Conservation (phyloP, 352 stramenopile species). For the Globisporangium solare region DNA sequence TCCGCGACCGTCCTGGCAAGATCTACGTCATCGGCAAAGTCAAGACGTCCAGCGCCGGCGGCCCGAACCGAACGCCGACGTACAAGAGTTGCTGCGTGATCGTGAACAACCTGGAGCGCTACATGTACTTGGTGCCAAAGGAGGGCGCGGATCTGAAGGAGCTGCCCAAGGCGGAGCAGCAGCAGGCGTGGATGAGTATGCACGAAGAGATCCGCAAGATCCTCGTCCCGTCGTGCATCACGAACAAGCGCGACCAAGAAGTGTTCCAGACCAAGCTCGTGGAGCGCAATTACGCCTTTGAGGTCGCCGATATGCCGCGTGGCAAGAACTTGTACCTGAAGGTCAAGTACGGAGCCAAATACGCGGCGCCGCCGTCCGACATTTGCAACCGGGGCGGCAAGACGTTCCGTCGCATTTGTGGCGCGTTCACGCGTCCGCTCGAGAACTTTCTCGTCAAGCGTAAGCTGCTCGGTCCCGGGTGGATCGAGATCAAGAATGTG, state of each 20-base stretch:
- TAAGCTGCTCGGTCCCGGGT: slow-evolving; percentile 96
- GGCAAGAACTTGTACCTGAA: slow-evolving; percentile 96
- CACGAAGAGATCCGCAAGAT: slow-evolving; percentile 91
- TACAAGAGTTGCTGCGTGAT: slow-evolving; percentile 96
- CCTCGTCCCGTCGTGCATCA: slow-evolving; percentile 83
- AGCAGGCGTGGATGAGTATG: slow-evolving; percentile 81
- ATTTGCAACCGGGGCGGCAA: slow-evolving; percentile 87
- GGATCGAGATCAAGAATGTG: slow-evolving; percentile 94
- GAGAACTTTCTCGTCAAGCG: slow-evolving; percentile 98
- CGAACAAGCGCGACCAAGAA: slow-evolving; percentile 65
- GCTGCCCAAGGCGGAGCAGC: slow-evolving; percentile 89
- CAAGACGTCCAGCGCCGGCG: slow-evolving; percentile 27
- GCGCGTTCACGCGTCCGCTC: slow-evolving; percentile 87
- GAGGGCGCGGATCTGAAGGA: slow-evolving; percentile 54
- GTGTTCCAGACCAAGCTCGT: slow-evolving; percentile 94
- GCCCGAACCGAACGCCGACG: slow-evolving; percentile 28
- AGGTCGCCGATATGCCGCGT: slow-evolving; percentile 92
- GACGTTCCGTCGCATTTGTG: slow-evolving; percentile 95
- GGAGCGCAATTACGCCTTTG: slow-evolving; percentile 97
- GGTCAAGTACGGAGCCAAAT: slow-evolving; percentile 95
- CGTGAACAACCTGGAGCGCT: slow-evolving; percentile 93
- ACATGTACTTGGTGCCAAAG: slow-evolving; percentile 92
- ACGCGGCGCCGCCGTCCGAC: slow-evolving; percentile 76
- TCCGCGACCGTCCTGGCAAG: slow-evolving; percentile 89
- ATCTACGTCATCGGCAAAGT: slow-evolving; percentile 99